Evolutionary conservation across 1,139 yeast genomes (phyloP).

Genomic region (Geotrichum restrictum): DNA sequence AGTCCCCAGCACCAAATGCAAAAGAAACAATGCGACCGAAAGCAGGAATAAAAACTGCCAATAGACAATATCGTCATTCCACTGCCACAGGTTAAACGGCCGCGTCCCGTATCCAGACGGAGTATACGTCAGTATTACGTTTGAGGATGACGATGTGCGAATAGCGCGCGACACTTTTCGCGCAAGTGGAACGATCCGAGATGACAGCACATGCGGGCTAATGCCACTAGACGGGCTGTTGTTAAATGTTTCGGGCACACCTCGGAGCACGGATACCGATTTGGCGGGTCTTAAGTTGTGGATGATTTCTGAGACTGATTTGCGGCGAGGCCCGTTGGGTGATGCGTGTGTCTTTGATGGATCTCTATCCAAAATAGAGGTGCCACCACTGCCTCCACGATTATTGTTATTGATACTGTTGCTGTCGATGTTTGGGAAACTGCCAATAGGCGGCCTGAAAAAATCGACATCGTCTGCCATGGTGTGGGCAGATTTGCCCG

Average conservation of each 20-base stretch:
- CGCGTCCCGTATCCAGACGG: constrained; percentile 39
- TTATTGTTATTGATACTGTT: background rate
- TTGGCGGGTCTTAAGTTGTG: constrained; percentile 11
- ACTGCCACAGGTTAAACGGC: constrained; percentile 77
- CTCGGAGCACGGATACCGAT: constrained; percentile 9
- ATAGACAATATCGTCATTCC: constrained; percentile 59
- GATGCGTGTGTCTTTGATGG: background rate
- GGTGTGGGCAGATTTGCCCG: background rate
- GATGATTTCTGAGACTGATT: constrained; percentile 5
- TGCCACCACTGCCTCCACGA: background rate
- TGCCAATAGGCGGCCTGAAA: constrained; percentile 13
- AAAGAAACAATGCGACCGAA: constrained; percentile 40
- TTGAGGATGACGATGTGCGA: constrained; percentile 18
- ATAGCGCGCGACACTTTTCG: constrained; percentile 5
- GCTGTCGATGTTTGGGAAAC: background rate
- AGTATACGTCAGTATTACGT: background rate
- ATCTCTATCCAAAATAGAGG: background rate
- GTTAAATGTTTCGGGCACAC: background rate
- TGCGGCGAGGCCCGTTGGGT: constrained; percentile 3
- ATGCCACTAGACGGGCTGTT: background rate
- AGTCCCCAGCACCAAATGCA: constrained; percentile 47
- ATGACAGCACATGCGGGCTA: background rate
- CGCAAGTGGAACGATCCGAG: constrained; percentile 4
- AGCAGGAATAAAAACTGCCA: constrained; percentile 66
- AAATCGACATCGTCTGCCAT: constrained; percentile 16